phyloP scores from a whole-genome alignment of 2,329 filamentous ascomycete genomes.

The Phialocephala subalpina region DNA sequence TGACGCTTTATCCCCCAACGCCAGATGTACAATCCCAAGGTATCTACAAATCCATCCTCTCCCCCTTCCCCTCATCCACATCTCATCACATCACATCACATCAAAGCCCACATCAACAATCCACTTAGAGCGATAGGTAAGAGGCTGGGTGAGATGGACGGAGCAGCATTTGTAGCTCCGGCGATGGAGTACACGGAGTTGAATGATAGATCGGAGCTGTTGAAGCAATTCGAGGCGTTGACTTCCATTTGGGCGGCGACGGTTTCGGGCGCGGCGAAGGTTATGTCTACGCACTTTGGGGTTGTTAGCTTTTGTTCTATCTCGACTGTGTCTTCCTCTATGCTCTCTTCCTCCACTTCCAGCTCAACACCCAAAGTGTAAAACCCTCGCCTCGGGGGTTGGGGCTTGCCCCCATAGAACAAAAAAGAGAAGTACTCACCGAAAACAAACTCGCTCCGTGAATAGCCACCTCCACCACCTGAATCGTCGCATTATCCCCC shows the following conservation, averaged over 20 bases:
- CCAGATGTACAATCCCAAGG: constrained; percentile 5
- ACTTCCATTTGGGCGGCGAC: constrained; percentile 67
- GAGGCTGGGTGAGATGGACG: constrained; percentile 54
- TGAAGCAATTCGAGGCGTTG: constrained; percentile 87
- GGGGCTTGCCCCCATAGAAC: not conserved
- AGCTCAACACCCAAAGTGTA: not conserved
- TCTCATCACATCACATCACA: constrained; percentile 3
- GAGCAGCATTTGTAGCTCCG: constrained; percentile 11
- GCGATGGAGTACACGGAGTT: constrained; percentile 70
- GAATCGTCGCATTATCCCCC: constrained; percentile 92
- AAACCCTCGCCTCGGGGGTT: too few species aligned
- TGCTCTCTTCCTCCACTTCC: not conserved
- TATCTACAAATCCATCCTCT: constrained; percentile 11
- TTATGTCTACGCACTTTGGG: constrained; percentile 88
- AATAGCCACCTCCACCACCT: constrained; percentile 82
- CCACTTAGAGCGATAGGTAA: not conserved
- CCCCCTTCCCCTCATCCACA: not conserved
- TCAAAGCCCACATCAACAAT: constrained; percentile 14
- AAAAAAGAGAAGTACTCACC: constrained; percentile 36
- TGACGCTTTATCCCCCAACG: not conserved
- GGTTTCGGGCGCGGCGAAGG: constrained; percentile 82
- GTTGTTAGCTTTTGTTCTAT: constrained; percentile 21
- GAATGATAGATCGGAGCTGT: constrained; percentile 56
- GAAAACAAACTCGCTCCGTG: constrained; percentile 80
- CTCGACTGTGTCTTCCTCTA: too few species aligned